Conservation (phyloP, 495 filamentous ascomycete species). For the Rhypophila decipiens region DNA sequence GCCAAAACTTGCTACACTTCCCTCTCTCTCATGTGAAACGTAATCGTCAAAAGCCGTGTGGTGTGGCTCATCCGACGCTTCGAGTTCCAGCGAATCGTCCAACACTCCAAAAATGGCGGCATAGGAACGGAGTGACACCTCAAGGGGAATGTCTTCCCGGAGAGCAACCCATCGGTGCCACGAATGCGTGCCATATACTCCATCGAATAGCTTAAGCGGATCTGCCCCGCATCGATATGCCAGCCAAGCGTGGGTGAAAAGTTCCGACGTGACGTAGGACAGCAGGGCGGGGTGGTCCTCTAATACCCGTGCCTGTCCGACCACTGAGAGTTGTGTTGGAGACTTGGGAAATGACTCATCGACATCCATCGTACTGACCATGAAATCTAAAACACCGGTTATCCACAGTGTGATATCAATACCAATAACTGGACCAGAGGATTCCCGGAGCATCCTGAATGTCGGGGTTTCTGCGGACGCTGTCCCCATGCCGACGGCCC, state of each 20-base stretch:
- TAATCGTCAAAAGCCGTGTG: no score
- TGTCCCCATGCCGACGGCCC: background rate
- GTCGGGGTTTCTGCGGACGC: background rate
- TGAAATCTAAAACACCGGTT: no score
- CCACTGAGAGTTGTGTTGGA: background rate
- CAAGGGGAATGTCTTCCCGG: no score
- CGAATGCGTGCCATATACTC: no score
- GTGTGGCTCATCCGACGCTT: no score
- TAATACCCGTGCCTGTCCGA: background rate
- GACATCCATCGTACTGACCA: background rate
- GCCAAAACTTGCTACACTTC: no score
- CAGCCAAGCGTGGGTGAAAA: slow-evolving; percentile 8
- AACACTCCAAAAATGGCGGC: no score
- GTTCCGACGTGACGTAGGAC: background rate
- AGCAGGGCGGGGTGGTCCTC: slow-evolving; percentile 12
- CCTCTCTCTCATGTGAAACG: no score
- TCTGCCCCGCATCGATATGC: background rate
- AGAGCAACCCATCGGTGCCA: no score
- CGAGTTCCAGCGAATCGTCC: no score
- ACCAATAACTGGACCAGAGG: background rate
- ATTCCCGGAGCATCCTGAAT: background rate
- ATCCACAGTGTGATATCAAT: background rate
- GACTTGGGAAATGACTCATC: background rate
- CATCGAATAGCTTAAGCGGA: no score
- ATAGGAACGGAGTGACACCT: no score